Percentiles rank a stretch among this genome's conserved stretches.
Conservation (phyloP, 2,329 filamentous ascomycete genomes). For the Aspergillus sp. region DNA sequence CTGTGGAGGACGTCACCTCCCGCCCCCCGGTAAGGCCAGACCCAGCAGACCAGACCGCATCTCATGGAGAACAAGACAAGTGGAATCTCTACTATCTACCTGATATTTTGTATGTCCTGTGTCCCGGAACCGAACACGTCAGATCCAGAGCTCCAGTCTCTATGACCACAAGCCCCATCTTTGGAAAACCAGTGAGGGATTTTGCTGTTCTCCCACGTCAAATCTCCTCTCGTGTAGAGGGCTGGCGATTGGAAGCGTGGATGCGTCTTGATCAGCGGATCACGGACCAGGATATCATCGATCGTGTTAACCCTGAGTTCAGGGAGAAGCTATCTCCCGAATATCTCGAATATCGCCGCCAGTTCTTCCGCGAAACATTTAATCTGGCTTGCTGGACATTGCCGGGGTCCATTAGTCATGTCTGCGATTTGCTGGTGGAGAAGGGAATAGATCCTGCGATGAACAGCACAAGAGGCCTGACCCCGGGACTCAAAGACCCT, state of each 20-base stretch:
- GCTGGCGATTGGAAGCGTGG: slow-evolving; percentile 27
- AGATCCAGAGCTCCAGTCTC: slow-evolving; percentile 3
- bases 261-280: slow-evolving; percentile 22
- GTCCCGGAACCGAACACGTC: slow-evolving; percentile 5
- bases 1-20: too few relatives aligned
- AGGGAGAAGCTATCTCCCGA: not conserved
- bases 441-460: slow-evolving; percentile 6
- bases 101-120: slow-evolving; percentile 23
- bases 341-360: slow-evolving; percentile 11
- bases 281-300: slow-evolving; percentile 19
- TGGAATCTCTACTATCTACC: slow-evolving; percentile 26
- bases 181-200: slow-evolving; percentile 11
- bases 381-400: slow-evolving; percentile 12
- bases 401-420: slow-evolving; percentile 7
- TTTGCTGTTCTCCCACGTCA: slow-evolving; percentile 13
- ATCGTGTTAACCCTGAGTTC: slow-evolving; percentile 18
- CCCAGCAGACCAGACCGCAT: slow-evolving; percentile 9
- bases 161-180: slow-evolving; percentile 11
- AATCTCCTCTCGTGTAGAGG: slow-evolving; percentile 21
- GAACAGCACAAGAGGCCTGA: slow-evolving; percentile 17
- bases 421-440: slow-evolving; percentile 2
- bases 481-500: slow-evolving; percentile 15
- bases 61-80: slow-evolving; percentile 13
- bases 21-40: not conserved
- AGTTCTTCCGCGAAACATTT: slow-evolving; percentile 13